Percentiles rank a stretch among this genome's conserved stretches.
phyloP scores from a whole-genome alignment of 176 grass and related monocot genomes.

The Zea mays region Zm-B73-REFERENCE-NAM-5.0 NC_050100.1:11992501-11993000 shows the following conservation, averaged over 20 bases:
- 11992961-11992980: conserved; percentile 93
- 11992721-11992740: not conserved
- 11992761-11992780: conserved; percentile 6
- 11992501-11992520: not conserved
- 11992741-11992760: not conserved
- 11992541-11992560: not conserved
- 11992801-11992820: conserved; percentile 27
- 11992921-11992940: conserved; percentile 82
- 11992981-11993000: conserved; percentile 93
- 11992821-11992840: conserved; percentile 91
- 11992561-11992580: not conserved
- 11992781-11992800: conserved; percentile 5
- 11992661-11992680: not conserved
- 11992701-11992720: not conserved
- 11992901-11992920: conserved; percentile 82
- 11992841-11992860: conserved; percentile 92
- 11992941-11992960: conserved; percentile 99
- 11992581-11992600: not conserved
- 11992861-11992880: conserved; percentile 88
- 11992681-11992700: not conserved
- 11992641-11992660: not conserved
- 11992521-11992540: not conserved
- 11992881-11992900: conserved; percentile 94
- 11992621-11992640: not conserved
- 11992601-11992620: not conserved